These are phyloP conservation scores for Codiaeum variegatum DNA, from an alignment of 441 rosid species.

Conservation along the genomic window DNA sequence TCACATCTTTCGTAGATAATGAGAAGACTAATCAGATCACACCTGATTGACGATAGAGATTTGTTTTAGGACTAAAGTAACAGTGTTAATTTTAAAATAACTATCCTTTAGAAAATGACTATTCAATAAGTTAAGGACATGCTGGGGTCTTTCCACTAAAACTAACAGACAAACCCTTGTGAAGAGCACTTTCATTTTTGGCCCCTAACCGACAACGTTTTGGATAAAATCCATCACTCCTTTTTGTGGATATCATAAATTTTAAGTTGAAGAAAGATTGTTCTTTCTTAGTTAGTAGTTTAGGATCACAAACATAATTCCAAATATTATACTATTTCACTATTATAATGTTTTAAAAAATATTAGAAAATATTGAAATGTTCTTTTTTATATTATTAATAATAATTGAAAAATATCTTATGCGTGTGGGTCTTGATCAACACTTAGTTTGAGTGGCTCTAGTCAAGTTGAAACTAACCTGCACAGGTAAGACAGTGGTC, in stretches of 20 bases:
- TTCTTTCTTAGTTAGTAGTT: conserved; percentile 18
- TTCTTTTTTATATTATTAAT: not conserved
- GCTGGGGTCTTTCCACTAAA: conserved; percentile 15
- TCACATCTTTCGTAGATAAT: no score
- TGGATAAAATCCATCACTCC: conserved; percentile 29
- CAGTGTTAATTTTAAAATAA: conserved; percentile 12
- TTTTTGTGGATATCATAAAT: conserved; percentile 36
- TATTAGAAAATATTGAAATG: no score
- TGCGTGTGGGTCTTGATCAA: no score
- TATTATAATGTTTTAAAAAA: no score
- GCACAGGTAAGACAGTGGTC: no score
- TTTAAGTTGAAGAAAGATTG: conserved; percentile 17
- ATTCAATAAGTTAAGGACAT: conserved; percentile 7
- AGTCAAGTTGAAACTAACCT: no score
- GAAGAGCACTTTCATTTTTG: conserved; percentile 32
- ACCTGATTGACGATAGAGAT: no score
- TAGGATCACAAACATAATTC: conserved; percentile 6
- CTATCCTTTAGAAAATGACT: conserved; percentile 25
- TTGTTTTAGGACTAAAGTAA: no score
- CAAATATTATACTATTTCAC: no score
- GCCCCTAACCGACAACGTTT: conserved; percentile 19
- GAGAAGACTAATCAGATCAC: no score
- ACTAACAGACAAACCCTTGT: conserved; percentile 46
- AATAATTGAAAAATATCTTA: not conserved
- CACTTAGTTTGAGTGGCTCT: no score